Conservation (phyloP, 331 rosid genomes). For the Spiraea crenata region DNA sequence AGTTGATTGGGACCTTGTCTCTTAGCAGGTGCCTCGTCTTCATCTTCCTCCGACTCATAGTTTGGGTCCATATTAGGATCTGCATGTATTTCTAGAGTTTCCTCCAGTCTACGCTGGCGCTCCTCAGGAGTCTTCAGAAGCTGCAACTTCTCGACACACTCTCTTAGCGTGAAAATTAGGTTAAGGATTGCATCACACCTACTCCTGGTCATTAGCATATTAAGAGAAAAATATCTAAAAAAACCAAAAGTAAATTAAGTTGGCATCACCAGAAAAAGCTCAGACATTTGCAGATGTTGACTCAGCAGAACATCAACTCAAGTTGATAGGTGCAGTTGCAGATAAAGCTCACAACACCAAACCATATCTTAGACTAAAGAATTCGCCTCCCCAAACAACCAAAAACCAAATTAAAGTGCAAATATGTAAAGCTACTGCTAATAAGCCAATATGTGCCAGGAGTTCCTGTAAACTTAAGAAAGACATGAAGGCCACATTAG, state of each 20-base stretch:
- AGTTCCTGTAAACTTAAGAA: background rate
- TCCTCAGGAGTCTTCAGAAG: constrained; percentile 93
- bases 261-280: background rate
- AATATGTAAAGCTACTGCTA: background rate
- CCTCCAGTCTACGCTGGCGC: constrained; percentile 95
- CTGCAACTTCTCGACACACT: constrained; percentile 98
- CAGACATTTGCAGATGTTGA: background rate
- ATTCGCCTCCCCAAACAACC: background rate
- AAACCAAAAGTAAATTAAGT: background rate
- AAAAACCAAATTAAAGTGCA: background rate
- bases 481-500: background rate
- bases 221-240: background rate
- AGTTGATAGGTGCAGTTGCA: too few species aligned
- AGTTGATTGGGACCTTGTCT: constrained; percentile 48
- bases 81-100: constrained; percentile 77
- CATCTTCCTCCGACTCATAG: constrained; percentile 92
- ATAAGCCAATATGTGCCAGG: background rate
- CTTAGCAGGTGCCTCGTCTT: constrained; percentile 65
- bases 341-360: background rate
- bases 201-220: background rate
- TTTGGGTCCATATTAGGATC: constrained; percentile 99
- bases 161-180: constrained; percentile 83
- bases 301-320: background rate
- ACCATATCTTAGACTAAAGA: background rate
- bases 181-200: constrained; percentile 46